A percentile compares a stretch with the other conserved stretches of the same genome.
phyloP scores from a whole-genome alignment of 305 asterid species.

The Ajuga reptans region DNA sequence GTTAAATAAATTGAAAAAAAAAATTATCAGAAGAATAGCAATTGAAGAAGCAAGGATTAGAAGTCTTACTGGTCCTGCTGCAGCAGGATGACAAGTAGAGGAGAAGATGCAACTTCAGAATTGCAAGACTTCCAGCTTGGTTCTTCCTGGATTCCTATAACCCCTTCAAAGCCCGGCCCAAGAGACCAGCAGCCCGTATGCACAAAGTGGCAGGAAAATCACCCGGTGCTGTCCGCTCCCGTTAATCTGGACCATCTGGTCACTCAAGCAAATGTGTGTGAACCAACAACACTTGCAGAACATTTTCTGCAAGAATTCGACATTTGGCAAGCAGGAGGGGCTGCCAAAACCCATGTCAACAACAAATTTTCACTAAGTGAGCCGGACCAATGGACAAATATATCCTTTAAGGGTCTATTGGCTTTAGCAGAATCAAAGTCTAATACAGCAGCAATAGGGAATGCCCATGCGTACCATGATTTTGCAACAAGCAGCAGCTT shows the following conservation, averaged over 20 bases:
- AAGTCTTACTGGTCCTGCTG: slow-evolving; percentile 31
- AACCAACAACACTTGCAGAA: slow-evolving; percentile 7
- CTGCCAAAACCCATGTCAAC: slow-evolving; percentile 17
- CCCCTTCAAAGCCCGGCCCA: slow-evolving; percentile 53
- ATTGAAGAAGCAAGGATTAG: slow-evolving; percentile 17
- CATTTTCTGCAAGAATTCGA: slow-evolving; percentile 26
- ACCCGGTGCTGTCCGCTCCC: background rate
- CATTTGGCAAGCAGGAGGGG: slow-evolving; percentile 21
- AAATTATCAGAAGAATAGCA: background rate
- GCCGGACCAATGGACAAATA: slow-evolving; percentile 24
- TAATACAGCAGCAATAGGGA: slow-evolving; percentile 21
- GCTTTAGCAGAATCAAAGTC: slow-evolving; percentile 42
- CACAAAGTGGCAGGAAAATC: slow-evolving; percentile 24
- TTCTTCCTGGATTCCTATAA: slow-evolving; percentile 51
- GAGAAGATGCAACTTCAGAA: slow-evolving; percentile 28
- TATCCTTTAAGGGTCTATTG: slow-evolving; percentile 44
- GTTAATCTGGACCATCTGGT: no score
- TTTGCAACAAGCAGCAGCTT: slow-evolving; percentile 28
- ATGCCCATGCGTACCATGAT: slow-evolving; percentile 15
- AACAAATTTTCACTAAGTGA: slow-evolving; percentile 17
- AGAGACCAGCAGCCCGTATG: slow-evolving; percentile 33
- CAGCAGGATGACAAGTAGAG: slow-evolving; percentile 42
- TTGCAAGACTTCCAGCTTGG: slow-evolving; percentile 27
- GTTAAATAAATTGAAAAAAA: background rate
- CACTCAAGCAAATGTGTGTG: slow-evolving; percentile 20